A percentile compares a stretch with the other conserved stretches of the same genome.
Evolutionary conservation across 345 rosid genomes (phyloP).

Genomic region (Viola odorata): DNA sequence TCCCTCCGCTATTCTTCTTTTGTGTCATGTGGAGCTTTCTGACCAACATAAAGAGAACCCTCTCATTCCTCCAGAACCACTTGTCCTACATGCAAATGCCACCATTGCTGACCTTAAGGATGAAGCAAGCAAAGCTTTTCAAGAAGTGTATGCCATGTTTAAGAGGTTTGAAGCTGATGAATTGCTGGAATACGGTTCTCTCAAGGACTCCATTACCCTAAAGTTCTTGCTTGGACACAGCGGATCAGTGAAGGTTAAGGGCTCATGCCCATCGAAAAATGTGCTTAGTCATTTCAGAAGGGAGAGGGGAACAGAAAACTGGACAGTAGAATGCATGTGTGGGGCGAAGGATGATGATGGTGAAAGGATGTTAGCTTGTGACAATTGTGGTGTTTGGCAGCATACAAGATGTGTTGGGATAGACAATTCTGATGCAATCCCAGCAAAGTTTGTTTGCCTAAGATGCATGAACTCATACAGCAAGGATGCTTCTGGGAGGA

Average conservation of each 20-base stretch:
- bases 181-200: constrained; percentile 40
- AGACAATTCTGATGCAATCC: constrained; percentile 37
- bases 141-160: constrained; percentile 63
- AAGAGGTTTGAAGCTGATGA: constrained; percentile 47
- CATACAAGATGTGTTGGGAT: constrained; percentile 72
- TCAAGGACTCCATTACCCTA: constrained; percentile 44
- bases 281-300: constrained; percentile 43
- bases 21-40: constrained; percentile 49
- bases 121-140: constrained; percentile 50
- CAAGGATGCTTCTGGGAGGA: not conserved
- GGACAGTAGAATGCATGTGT: constrained; percentile 63
- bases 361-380: constrained; percentile 69
- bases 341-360: constrained; percentile 72
- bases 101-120: constrained; percentile 51
- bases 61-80: constrained; percentile 46
- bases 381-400: constrained; percentile 63
- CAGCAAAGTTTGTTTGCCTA: constrained; percentile 39
- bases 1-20: constrained; percentile 29
- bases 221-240: constrained; percentile 42
- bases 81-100: constrained; percentile 47
- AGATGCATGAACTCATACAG: constrained; percentile 22
- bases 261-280: constrained; percentile 43
- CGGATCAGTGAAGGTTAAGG: constrained; percentile 38
- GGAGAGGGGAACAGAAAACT: constrained; percentile 64
- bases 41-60: constrained; percentile 44